These are phyloP conservation scores for Lavandula angustifolia DNA, from an alignment of 257 asterid genomes.

Conservation along the genomic window DNA sequence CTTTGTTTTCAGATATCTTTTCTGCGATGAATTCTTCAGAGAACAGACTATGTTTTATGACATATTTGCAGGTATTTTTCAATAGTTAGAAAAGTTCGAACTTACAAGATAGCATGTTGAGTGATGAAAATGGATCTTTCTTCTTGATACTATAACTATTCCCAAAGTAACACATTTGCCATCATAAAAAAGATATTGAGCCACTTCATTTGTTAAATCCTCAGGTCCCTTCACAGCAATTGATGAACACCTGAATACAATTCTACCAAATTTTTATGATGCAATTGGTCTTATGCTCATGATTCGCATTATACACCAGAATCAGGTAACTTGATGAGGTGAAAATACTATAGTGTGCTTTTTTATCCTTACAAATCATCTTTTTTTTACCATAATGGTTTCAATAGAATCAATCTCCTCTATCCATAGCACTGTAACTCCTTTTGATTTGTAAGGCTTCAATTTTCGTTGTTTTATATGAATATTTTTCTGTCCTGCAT, in stretches of 20 bases:
- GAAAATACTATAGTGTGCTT: not conserved
- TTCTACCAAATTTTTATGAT: conserved; percentile 88
- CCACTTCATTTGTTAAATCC: conserved; percentile 36
- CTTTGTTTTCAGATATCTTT: conserved; percentile 73
- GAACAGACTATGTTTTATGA: conserved; percentile 89
- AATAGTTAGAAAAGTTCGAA: conserved; percentile 1
- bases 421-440: not conserved
- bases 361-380: conserved; percentile 3
- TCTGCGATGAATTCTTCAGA: conserved; percentile 93
- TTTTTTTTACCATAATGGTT: not conserved
- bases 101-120: not conserved
- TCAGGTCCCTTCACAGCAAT: conserved; percentile 90
- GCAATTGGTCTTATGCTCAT: conserved; percentile 98
- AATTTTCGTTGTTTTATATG: too few relatives aligned
- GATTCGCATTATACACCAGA: conserved; percentile 98
- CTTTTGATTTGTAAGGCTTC: too few relatives aligned
- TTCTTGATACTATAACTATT: conserved; percentile 18
- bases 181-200: conserved; percentile 28
- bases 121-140: not conserved
- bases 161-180: conserved; percentile 8
- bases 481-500: not conserved
- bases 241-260: conserved; percentile 79
- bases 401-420: not conserved
- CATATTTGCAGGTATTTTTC: conserved; percentile 78
- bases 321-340: conserved; percentile 65